These are phyloP conservation scores for Wallacemonas sp. DNA, from an alignment of 208 protist species.

Conservation along the genomic window DNA sequence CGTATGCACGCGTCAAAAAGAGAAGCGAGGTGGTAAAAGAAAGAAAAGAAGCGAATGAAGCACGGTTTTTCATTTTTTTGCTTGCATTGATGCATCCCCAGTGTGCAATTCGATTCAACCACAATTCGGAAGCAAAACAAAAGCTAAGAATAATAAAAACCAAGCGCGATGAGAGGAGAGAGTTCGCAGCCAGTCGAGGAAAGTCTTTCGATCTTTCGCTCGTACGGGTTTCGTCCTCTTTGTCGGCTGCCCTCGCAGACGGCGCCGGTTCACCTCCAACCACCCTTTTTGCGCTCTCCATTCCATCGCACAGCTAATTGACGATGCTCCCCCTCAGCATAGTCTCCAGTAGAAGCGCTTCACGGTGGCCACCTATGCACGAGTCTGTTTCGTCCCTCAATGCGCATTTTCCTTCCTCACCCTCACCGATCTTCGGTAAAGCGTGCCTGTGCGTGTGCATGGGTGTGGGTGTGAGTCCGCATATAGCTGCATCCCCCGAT, in stretches of 20 bases:
- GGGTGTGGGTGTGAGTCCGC: not conserved
- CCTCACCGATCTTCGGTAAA: too few species aligned
- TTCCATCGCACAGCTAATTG: too few species aligned
- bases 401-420: too few species aligned
- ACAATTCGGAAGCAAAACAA: not conserved
- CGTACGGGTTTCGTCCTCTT: too few species aligned
- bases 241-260: too few species aligned
- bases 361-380: too few species aligned
- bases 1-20: not conserved
- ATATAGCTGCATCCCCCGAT: conserved; percentile 5
- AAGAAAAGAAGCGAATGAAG: conserved; percentile 1
- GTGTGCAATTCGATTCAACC: conserved; percentile 3
- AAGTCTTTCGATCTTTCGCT: conserved; percentile 4
- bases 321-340: too few species aligned
- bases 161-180: not conserved
- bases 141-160: conserved; percentile 4
- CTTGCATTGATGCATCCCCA: conserved; percentile 15
- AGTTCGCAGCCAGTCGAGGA: not conserved
- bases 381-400: too few species aligned
- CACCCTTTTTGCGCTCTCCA: too few species aligned
- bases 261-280: too few species aligned
- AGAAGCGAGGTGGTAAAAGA: conserved; percentile 15
- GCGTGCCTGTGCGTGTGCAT: not conserved
- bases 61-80: conserved; percentile 12
- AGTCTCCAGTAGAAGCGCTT: too few species aligned